Evolutionary conservation across 1,284 basidiomycete genomes (phyloP).

Genomic region (Austroboletus novae-zelandiae): DNA sequence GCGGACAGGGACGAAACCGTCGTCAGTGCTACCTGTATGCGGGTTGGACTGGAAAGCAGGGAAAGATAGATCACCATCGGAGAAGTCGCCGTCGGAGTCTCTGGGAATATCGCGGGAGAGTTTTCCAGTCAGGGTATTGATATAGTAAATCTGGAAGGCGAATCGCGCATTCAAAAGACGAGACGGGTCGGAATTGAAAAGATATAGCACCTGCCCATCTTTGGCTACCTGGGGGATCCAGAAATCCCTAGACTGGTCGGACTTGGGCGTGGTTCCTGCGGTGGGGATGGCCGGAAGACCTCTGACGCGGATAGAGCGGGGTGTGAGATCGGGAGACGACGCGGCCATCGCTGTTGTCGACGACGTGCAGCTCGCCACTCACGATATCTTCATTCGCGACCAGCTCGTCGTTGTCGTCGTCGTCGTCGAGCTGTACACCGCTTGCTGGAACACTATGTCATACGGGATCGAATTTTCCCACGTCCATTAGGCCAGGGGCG

Average conservation of each 20-base stretch:
- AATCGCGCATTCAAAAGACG: background rate
- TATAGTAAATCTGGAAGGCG: conserved; percentile 28
- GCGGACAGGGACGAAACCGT: conserved; percentile 5
- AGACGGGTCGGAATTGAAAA: background rate
- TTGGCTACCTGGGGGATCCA: conserved; percentile 33
- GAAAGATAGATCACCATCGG: conserved; percentile 16
- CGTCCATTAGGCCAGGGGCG: background rate
- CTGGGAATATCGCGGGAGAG: conserved; percentile 28
- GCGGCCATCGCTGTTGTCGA: conserved; percentile 22
- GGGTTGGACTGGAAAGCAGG: conserved; percentile 14
- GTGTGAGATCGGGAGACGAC: conserved; percentile 7
- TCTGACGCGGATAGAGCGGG: conserved; percentile 16
- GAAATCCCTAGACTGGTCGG: conserved; percentile 21
- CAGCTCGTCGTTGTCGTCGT: conserved; percentile 5
- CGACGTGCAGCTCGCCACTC: background rate
- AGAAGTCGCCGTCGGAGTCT: conserved; percentile 25
- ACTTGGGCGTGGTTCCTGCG: background rate
- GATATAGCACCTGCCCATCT: conserved; percentile 26
- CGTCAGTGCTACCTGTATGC: conserved; percentile 5
- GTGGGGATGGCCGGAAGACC: conserved; percentile 30
- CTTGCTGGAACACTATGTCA: conserved; percentile 13
- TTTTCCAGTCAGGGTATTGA: conserved; percentile 30
- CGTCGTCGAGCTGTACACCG: conserved; percentile 15
- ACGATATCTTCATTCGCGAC: too few species aligned
- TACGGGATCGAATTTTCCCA: conserved; percentile 14